Conservation (phyloP, 2,329 filamentous ascomycete species). For the Sodiomyces alkalinus region DNA sequence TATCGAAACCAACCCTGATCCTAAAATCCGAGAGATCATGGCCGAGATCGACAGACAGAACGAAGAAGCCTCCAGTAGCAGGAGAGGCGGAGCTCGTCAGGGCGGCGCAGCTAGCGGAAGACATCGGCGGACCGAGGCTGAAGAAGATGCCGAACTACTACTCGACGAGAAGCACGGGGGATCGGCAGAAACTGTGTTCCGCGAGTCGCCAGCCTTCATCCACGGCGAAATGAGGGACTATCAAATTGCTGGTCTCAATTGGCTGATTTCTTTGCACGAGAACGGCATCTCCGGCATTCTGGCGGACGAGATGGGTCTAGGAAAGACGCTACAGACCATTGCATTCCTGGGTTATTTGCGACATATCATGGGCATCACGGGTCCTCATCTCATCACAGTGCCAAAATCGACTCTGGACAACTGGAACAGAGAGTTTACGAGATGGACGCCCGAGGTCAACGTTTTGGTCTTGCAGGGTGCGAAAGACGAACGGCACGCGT, state of each 20-base stretch:
- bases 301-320: conserved; percentile 96
- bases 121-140: conserved; percentile 82
- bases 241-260: conserved; percentile 88
- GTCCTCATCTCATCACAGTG: conserved; percentile 81
- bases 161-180: conserved; percentile 83
- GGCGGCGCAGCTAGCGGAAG: conserved; percentile 70
- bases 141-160: conserved; percentile 83
- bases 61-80: conserved; percentile 52
- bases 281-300: conserved; percentile 98
- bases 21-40: conserved; percentile 87
- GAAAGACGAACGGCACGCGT: conserved; percentile 77
- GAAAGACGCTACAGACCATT: conserved; percentile 95
- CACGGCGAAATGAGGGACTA: conserved; percentile 90
- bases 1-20: conserved; percentile 93
- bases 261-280: conserved; percentile 93
- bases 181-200: conserved; percentile 77
- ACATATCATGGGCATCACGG: conserved; percentile 76
- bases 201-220: conserved; percentile 85
- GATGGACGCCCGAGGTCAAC: conserved; percentile 91
- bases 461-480: conserved; percentile 86
- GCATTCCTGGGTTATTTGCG: conserved; percentile 90
- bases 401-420: conserved; percentile 97
- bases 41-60: conserved; percentile 90
- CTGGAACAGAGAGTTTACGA: conserved; percentile 89
- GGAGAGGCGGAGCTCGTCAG: conserved; percentile 63